Base-by-base conservation (phyloP, 2,329 filamentous ascomycete genomes). In the Fusarium anguioides region DNA sequence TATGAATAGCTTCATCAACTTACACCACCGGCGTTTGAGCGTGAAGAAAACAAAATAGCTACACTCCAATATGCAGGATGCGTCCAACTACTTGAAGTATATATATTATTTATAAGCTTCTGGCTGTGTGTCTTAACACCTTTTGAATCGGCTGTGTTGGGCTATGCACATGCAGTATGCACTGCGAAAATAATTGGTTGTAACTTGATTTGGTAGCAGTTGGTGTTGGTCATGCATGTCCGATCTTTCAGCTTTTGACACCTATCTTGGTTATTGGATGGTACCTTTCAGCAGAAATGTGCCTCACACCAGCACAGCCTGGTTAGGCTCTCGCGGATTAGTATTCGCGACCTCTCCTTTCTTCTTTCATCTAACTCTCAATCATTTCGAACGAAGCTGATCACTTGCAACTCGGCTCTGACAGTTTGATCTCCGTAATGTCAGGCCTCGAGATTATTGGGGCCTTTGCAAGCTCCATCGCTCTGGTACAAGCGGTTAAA, bases 391-490 rank as follows among this genome's bases (percentile, higher is more conserved):
- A 11, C 18, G 17, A 47, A 9, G 8, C 6, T 1, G 4, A 10
- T 10, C 15, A n/a, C 6, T n/a, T 15, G 5, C 5, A 31, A 6
- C 7, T 17, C 36, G 20, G 17, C 9, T 5, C n/a, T n/a, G 5
- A 26, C n/a, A 4, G 3, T 10, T 9, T 17, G 21, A 33, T 15
- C 8, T 4, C 7, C 11, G 2, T 0, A 3, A 67, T 69, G 65
- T 68, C 61, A 0, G 60, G 56, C 0, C n/a, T 66, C 1, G 66
- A 69, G 36, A 55, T 69, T 8, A 42, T 66, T 1, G 66, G 66
- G 2, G 66, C 57, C 4, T 11, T 69, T 5, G 61, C 57, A 0
- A 64, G 61, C 23, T 66, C 66, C 3, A 20, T 69, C 8, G 61
- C 66, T 9, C 23, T 69, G 12, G 57, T 8, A 0, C 46, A 69